A percentile compares a stretch with the other conserved stretches of the same genome.
These are phyloP conservation scores for Trichoderma pleuroti DNA, from an alignment of 2,329 filamentous ascomycete species.

Conservation along the genomic window DNA sequence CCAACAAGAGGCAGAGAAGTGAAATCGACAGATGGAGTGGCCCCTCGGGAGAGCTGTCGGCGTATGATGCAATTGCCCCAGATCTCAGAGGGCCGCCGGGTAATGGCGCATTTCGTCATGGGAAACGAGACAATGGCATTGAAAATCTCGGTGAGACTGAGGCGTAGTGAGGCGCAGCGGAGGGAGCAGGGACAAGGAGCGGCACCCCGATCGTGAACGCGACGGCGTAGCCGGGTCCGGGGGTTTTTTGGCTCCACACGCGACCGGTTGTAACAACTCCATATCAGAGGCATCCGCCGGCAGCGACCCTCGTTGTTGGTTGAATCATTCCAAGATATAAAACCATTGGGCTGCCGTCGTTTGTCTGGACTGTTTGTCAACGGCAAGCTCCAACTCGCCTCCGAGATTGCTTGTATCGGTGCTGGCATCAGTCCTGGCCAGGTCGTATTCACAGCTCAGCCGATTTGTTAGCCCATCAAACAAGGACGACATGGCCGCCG, in stretches of 20 bases:
- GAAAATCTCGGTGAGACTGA: slow-evolving; percentile 7
- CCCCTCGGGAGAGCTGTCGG: background rate
- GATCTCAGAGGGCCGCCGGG: background rate
- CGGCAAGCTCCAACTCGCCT: background rate
- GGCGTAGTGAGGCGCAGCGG: slow-evolving; percentile 12
- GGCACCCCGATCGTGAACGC: slow-evolving; percentile 1
- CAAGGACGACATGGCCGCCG: background rate
- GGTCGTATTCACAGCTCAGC: background rate
- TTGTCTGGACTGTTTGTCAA: background rate
- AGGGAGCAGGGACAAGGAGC: background rate
- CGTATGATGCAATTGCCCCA: slow-evolving; percentile 9
- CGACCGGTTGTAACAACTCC: background rate
- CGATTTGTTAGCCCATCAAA: background rate
- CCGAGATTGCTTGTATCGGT: background rate
- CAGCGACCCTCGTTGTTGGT: background rate
- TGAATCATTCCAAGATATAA: background rate
- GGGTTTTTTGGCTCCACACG: background rate
- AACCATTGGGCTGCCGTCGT: background rate
- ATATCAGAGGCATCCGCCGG: background rate
- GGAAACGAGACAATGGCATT: background rate
- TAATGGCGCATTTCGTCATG: slow-evolving; percentile 5
- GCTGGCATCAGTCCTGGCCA: background rate
- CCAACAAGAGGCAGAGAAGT: background rate
- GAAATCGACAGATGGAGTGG: background rate
- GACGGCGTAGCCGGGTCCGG: slow-evolving; percentile 3